These are phyloP conservation scores for Capsaspora owczarzaki DNA, from an alignment of 78 protist species.

Conservation along the genomic window DNA sequence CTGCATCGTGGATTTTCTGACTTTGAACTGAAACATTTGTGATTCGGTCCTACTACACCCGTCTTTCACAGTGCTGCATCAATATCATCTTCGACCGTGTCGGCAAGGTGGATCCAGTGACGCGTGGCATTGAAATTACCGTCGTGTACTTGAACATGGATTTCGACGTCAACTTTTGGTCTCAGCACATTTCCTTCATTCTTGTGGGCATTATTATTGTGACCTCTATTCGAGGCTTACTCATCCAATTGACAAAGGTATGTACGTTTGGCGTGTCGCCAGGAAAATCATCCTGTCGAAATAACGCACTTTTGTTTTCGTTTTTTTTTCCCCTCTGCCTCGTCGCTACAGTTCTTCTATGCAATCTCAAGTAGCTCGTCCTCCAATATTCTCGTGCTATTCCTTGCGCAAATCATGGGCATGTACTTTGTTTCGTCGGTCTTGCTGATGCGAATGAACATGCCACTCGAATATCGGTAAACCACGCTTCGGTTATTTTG, in stretches of 20 bases:
- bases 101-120: slow-evolving; percentile 59
- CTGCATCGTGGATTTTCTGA: not conserved
- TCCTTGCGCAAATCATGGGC: slow-evolving; percentile 75
- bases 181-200: slow-evolving; percentile 62
- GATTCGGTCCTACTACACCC: too few species aligned
- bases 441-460: slow-evolving; percentile 64
- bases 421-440: slow-evolving; percentile 73
- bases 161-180: slow-evolving; percentile 62
- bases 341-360: slow-evolving; percentile 27
- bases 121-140: slow-evolving; percentile 32
- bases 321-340: too few species aligned
- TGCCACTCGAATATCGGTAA: slow-evolving; percentile 36
- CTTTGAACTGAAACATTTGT: too few species aligned
- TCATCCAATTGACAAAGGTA: slow-evolving; percentile 67
- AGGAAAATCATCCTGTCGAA: not conserved
- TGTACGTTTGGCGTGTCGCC: not conserved
- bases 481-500: too few species aligned
- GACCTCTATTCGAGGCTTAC: slow-evolving; percentile 66
- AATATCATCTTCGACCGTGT: slow-evolving; percentile 65
- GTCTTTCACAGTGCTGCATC: slow-evolving; percentile 19
- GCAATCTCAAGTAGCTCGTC: slow-evolving; percentile 47
- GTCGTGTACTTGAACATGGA: slow-evolving; percentile 39
- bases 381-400: slow-evolving; percentile 51
- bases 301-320: not conserved
- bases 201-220: slow-evolving; percentile 67